Evolutionary conservation across 192 early-diverging fungal species (phyloP).

Genomic region (Rhizophagus prolifer): DNA sequence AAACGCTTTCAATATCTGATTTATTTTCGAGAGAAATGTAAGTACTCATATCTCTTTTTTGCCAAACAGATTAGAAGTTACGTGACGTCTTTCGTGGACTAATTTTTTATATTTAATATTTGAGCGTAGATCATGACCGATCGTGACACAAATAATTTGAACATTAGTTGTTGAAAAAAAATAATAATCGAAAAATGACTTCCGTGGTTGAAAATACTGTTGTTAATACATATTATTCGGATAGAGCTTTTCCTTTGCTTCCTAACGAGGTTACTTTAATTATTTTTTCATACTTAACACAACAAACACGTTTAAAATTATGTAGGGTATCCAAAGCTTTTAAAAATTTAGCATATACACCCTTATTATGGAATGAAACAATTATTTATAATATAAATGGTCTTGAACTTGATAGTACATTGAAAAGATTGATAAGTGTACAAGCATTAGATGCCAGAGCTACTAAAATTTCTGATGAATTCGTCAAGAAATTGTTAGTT

Average conservation of each 20-base stretch:
- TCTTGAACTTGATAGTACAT: neutral
- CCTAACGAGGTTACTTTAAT: conserved; percentile 16
- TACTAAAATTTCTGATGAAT: neutral
- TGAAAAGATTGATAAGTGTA: neutral
- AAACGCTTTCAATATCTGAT: conserved; percentile 13
- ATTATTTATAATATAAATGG: conserved; percentile 12
- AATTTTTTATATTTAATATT: too few species aligned
- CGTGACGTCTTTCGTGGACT: too few species aligned
- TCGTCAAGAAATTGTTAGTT: neutral
- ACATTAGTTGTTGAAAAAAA: too few species aligned
- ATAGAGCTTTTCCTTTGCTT: neutral
- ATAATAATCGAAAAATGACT: too few species aligned
- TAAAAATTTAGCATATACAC: neutral
- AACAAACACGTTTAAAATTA: neutral
- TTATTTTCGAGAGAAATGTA: conserved; percentile 11
- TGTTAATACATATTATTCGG: neutral
- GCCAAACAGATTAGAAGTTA: neutral
- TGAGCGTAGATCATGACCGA: too few species aligned
- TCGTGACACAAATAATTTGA: too few species aligned
- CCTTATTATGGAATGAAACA: neutral
- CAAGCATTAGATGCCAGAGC: conserved; percentile 10
- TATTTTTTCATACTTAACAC: neutral
- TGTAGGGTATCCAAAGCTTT: conserved; percentile 3
- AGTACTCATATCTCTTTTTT: neutral
- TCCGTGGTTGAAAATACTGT: neutral